phyloP scores from a whole-genome alignment of 2,329 filamentous ascomycete genomes.

The Colletotrichum karsti region DNA sequence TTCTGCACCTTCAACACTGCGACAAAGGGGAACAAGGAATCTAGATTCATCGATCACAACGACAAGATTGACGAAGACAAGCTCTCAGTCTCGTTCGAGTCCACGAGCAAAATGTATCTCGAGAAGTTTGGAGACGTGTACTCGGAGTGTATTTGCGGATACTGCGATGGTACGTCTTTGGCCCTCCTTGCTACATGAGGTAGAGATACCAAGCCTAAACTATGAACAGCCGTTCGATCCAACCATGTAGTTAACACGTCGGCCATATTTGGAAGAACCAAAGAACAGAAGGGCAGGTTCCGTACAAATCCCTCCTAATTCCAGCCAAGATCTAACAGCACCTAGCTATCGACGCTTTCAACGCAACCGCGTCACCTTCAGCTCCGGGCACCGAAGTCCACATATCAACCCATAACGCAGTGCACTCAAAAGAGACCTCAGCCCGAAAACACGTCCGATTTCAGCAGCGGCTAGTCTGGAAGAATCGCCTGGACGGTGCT shows the following conservation, averaged over 20 bases:
- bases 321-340: neutral
- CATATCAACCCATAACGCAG: conserved; percentile 78
- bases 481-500: conserved; percentile 55
- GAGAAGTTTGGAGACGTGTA: conserved; percentile 72
- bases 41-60: conserved; percentile 79
- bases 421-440: conserved; percentile 43
- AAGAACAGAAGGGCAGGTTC: conserved; percentile 47
- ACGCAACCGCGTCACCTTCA: conserved; percentile 45
- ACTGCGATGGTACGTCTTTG: conserved; percentile 69
- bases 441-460: conserved; percentile 36
- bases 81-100: conserved; percentile 73
- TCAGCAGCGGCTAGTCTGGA: conserved; percentile 45
- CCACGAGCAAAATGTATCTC: conserved; percentile 77
- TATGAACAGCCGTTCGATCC: conserved; percentile 58
- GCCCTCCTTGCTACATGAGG: neutral
- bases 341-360: conserved; percentile 46
- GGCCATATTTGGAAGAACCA: conserved; percentile 53
- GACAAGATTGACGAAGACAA: conserved; percentile 80
- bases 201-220: neutral
- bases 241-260: conserved; percentile 58
- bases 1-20: conserved; percentile 52
- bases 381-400: conserved; percentile 60
- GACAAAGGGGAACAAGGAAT: conserved; percentile 38
- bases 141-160: conserved; percentile 83
- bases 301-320: neutral